Evolutionary conservation across 1,139 yeast genomes (phyloP).

Genomic region (Pichia sp.): DNA sequence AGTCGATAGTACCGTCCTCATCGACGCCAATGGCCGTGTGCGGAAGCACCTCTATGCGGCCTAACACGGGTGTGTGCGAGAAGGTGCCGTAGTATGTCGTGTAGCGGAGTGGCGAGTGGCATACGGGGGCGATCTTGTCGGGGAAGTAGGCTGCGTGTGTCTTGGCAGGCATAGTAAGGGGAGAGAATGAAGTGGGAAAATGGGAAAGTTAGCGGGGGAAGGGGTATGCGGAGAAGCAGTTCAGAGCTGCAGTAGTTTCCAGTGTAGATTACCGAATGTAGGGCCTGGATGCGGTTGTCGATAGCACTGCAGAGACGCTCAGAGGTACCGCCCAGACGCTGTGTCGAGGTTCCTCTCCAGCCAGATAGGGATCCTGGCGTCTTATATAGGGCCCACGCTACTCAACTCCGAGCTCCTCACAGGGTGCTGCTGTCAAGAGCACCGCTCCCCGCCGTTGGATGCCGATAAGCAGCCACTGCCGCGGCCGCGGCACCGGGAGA

Average conservation of each 20-base stretch:
- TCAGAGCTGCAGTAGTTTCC: too few species aligned
- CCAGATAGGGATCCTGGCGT: too few species aligned
- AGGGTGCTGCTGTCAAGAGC: too few species aligned
- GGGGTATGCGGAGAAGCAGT: background rate
- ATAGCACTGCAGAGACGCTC: too few species aligned
- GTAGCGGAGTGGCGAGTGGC: conserved; percentile 19
- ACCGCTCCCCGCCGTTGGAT: too few species aligned
- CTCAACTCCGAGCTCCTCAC: too few species aligned
- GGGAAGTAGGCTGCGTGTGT: conserved; percentile 17
- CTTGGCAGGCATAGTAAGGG: conserved; percentile 15
- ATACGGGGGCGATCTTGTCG: conserved; percentile 20
- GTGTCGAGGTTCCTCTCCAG: too few species aligned
- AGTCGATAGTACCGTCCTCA: conserved; percentile 43
- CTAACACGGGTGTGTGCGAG: conserved; percentile 51
- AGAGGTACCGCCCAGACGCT: too few species aligned
- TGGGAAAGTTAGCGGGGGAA: background rate
- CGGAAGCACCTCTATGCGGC: conserved; percentile 44
- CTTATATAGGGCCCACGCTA: too few species aligned
- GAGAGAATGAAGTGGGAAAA: background rate
- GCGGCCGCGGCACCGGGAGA: too few species aligned
- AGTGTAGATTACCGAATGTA: too few species aligned
- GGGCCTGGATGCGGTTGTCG: too few species aligned
- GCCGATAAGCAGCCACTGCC: conserved; percentile 1
- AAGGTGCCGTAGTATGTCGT: conserved; percentile 50
- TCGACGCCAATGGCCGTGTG: conserved; percentile 55